Evolutionary conservation across 2,329 filamentous ascomycete species (phyloP).

Genomic region (Exophiala phaeomuriformis): DNA sequence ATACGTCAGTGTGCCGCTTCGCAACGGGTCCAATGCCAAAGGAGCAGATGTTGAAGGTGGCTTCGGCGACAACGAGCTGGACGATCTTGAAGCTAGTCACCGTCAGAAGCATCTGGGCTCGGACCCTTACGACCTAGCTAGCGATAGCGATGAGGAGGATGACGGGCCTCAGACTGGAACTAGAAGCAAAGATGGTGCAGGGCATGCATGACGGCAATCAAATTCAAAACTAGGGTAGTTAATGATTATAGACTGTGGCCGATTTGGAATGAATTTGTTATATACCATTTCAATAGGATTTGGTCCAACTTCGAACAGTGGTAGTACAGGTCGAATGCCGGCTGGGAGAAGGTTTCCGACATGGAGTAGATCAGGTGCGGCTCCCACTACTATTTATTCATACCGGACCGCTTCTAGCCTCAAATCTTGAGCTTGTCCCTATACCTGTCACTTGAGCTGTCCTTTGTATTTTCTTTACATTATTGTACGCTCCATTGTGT

Average conservation of each 20-base stretch:
- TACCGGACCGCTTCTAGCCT: too few relatives aligned
- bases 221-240: background rate
- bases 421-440: too few relatives aligned
- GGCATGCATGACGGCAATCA: constrained; percentile 4
- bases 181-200: background rate
- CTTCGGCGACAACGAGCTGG: constrained; percentile 56
- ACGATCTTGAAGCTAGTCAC: constrained; percentile 40
- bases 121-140: constrained; percentile 44
- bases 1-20: constrained; percentile 31
- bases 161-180: constrained; percentile 2
- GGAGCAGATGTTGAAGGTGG: constrained; percentile 52
- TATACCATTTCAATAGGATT: too few relatives aligned
- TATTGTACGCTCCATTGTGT: too few relatives aligned
- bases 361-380: too few relatives aligned
- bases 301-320: too few relatives aligned
- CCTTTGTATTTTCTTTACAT: too few relatives aligned
- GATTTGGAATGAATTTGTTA: too few relatives aligned
- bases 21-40: constrained; percentile 32
- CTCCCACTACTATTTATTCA: too few relatives aligned
- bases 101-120: constrained; percentile 29
- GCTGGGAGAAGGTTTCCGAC: too few relatives aligned
- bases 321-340: too few relatives aligned
- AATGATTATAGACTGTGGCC: background rate
- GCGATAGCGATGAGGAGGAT: constrained; percentile 38
- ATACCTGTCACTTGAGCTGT: too few relatives aligned